phyloP scores from a whole-genome alignment of 306 rosid genomes.

The Rubus parviflorus region DNA sequence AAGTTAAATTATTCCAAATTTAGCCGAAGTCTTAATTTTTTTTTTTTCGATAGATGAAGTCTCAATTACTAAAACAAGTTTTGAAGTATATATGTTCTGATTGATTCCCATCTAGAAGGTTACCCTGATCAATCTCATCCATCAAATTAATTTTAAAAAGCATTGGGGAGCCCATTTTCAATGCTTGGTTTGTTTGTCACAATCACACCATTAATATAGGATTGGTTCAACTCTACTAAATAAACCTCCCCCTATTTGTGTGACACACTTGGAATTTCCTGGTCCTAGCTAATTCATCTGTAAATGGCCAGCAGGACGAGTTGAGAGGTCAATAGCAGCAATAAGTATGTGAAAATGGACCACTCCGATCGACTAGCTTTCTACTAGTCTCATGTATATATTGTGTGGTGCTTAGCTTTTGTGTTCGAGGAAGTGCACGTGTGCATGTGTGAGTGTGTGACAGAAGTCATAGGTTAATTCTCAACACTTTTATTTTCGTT shows the following conservation, averaged over 20 bases:
- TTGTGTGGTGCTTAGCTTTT: neutral
- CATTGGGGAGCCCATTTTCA: neutral
- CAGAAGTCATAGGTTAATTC: neutral
- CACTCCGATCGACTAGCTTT: neutral
- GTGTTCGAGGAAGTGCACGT: neutral
- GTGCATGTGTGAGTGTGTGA: neutral
- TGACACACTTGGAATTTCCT: conserved; percentile 18
- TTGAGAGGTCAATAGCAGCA: conserved; percentile 18
- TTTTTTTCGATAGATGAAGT: too few species aligned
- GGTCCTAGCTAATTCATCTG: neutral
- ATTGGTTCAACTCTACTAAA: neutral
- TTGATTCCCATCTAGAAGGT: too few species aligned
- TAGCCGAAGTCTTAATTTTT: too few species aligned
- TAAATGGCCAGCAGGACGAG: neutral
- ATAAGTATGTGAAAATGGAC: conserved; percentile 17
- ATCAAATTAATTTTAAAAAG: neutral
- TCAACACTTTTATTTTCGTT: neutral
- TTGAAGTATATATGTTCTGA: neutral
- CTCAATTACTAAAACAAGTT: neutral
- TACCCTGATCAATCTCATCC: too few species aligned
- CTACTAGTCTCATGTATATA: neutral
- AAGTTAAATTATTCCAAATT: too few species aligned
- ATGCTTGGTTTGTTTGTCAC: neutral
- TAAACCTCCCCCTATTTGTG: conserved; percentile 13
- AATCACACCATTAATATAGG: neutral